phyloP scores from a whole-genome alignment of 2,329 filamentous ascomycete genomes.

The Cordyceps cateniannulata region DNA sequence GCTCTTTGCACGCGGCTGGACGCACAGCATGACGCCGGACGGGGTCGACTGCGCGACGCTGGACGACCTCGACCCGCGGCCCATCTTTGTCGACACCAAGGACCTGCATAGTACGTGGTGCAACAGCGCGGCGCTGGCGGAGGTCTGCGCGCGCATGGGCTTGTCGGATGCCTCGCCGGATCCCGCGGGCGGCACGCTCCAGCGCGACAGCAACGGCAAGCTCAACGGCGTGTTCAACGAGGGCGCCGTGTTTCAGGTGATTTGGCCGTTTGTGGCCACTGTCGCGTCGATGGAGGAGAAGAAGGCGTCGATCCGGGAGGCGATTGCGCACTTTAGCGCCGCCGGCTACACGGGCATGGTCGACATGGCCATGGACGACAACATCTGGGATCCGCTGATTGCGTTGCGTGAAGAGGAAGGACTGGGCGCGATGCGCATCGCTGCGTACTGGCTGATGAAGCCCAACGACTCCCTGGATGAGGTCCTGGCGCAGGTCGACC shows the following conservation, averaged over 20 bases:
- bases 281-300: constrained; percentile 42
- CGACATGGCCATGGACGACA: constrained; percentile 58
- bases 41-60: constrained; percentile 38
- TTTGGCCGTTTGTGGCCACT: constrained; percentile 48
- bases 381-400: constrained; percentile 44
- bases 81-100: constrained; percentile 51
- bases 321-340: constrained; percentile 42
- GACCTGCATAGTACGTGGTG: constrained; percentile 53
- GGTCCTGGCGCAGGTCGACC: constrained; percentile 41
- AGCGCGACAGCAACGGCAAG: constrained; percentile 40
- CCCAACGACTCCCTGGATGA: constrained; percentile 35
- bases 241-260: constrained; percentile 43
- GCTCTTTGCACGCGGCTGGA: constrained; percentile 50
- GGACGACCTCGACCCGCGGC: constrained; percentile 46
- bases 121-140: constrained; percentile 42
- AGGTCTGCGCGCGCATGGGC: constrained; percentile 32
- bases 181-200: constrained; percentile 45
- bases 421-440: constrained; percentile 35
- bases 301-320: constrained; percentile 40
- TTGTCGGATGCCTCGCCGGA: constrained; percentile 36
- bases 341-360: constrained; percentile 50
- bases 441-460: constrained; percentile 52
- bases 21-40: constrained; percentile 41
- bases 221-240: constrained; percentile 46
- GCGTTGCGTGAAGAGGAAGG: constrained; percentile 33